Conservation (phyloP, 306 rosid species). For the Acacia crassicarpa region DNA sequence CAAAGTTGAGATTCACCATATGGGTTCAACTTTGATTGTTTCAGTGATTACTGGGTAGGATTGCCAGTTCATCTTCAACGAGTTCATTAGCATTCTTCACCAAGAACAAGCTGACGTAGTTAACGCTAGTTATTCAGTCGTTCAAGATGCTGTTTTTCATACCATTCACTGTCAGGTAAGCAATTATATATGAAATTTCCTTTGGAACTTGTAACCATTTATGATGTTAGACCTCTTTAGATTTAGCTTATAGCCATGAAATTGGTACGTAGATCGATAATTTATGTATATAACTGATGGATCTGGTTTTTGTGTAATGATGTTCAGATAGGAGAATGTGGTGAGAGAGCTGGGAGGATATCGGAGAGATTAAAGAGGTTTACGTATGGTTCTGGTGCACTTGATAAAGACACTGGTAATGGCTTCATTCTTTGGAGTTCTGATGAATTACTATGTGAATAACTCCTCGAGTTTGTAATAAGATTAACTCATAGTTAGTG, state of each 20-base stretch:
- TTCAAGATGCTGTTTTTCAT: constrained; percentile 47
- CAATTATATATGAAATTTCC: neutral
- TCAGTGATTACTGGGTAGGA: constrained; percentile 54
- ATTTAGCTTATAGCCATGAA: too few species aligned
- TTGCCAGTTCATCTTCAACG: constrained; percentile 44
- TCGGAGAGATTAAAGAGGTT: constrained; percentile 44
- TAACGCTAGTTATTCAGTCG: constrained; percentile 47
- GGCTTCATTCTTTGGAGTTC: neutral
- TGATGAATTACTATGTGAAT: neutral
- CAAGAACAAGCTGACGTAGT: constrained; percentile 61
- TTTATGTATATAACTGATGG: neutral
- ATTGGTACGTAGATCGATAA: too few species aligned
- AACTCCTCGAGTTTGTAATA: neutral
- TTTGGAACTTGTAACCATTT: too few species aligned
- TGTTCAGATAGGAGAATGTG: constrained; percentile 44
- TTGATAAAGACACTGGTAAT: constrained; percentile 6
- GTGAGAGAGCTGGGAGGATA: constrained; percentile 37
- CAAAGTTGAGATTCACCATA: constrained; percentile 48
- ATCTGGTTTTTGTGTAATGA: neutral
- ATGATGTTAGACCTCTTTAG: too few species aligned
- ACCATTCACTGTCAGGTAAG: constrained; percentile 48
- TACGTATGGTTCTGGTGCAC: constrained; percentile 21
- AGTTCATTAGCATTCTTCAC: constrained; percentile 47
- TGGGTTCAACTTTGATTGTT: constrained; percentile 45
- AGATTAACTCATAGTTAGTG: neutral